Evolutionary conservation across 495 filamentous ascomycete genomes (phyloP).

Genomic region (Xylaria sp.): DNA sequence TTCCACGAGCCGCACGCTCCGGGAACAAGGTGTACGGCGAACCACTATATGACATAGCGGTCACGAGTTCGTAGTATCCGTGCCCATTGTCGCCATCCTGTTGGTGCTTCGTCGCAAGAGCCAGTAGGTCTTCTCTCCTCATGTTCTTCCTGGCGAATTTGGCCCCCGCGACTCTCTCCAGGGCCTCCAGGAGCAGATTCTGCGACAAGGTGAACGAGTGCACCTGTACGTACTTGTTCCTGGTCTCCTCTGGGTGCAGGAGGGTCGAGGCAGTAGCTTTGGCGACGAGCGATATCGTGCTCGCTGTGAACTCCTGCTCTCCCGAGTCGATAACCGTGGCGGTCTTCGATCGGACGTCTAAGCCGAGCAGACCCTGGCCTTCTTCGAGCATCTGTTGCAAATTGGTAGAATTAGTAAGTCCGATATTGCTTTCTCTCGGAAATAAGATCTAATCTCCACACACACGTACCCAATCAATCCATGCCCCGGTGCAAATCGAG

Average conservation of each 20-base stretch:
- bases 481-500: background rate
- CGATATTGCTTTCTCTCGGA: background rate
- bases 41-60: background rate
- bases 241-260: background rate
- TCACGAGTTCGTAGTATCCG: background rate
- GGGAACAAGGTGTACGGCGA: background rate
- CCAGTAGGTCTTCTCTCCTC: background rate
- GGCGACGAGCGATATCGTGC: background rate
- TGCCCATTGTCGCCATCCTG: background rate
- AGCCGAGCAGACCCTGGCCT: background rate
- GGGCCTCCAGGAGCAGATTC: background rate
- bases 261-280: background rate
- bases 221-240: background rate
- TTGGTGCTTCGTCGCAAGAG: background rate
- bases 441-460: background rate
- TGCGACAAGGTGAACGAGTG: background rate
- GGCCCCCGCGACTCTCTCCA: background rate
- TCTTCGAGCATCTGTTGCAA: background rate
- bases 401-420: background rate
- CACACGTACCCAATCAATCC: conserved; percentile 1
- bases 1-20: background rate
- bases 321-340: background rate
- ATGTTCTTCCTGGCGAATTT: background rate
- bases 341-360: background rate
- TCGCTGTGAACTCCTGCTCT: background rate